A percentile compares a stretch with the other conserved stretches of the same genome.
Conservation (phyloP, 768 basidiomycete species). For the Tephrocybe sp. region DNA sequence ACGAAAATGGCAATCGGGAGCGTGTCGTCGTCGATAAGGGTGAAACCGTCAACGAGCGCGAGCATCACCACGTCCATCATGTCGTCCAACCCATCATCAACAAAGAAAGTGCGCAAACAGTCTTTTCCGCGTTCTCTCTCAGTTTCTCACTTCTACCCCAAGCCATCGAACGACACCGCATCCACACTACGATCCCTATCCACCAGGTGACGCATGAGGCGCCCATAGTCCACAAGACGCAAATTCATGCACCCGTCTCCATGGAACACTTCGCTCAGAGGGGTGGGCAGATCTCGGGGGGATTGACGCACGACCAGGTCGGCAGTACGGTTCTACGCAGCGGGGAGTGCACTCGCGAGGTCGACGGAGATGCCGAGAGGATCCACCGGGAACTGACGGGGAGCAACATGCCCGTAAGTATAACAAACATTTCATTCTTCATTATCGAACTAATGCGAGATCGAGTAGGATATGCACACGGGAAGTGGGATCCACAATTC, state of each 20-base stretch:
- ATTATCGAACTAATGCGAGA: too few species aligned
- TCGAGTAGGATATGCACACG: too few species aligned
- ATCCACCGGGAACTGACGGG: not conserved
- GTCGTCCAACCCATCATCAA: constrained; percentile 38
- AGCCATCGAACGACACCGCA: constrained; percentile 30
- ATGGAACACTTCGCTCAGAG: constrained; percentile 28
- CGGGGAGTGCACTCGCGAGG: constrained; percentile 1
- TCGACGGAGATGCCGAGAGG: not conserved
- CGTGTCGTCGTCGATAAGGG: constrained; percentile 33
- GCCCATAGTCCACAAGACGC: constrained; percentile 35
- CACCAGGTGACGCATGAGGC: constrained; percentile 36
- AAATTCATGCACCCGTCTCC: constrained; percentile 30
- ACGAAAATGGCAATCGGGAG: constrained; percentile 14
- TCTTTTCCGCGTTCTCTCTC: not conserved
- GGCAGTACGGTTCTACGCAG: not conserved
- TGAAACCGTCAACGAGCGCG: constrained; percentile 26
- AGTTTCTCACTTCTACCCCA: not conserved
- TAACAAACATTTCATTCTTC: not conserved
- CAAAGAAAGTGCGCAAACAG: constrained; percentile 32
- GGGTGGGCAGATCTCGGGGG: not conserved
- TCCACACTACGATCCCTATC: constrained; percentile 35
- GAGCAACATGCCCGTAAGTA: not conserved
- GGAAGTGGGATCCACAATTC: too few species aligned
- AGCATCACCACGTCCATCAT: constrained; percentile 38
- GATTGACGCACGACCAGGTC: constrained; percentile 1